Conservation (phyloP, 1,284 basidiomycete genomes). For the Entoloma clypeatum region DNA sequence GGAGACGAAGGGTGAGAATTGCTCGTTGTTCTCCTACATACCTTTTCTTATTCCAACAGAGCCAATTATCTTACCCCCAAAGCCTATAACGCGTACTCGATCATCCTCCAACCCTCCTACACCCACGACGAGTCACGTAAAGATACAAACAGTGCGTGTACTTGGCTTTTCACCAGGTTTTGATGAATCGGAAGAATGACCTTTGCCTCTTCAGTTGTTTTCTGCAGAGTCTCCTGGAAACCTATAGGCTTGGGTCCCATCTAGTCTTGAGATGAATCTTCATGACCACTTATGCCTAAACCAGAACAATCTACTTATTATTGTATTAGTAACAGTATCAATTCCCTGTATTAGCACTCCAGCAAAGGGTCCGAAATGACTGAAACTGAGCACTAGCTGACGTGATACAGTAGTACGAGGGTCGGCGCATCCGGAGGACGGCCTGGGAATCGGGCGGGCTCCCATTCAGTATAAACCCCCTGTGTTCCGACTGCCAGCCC, state of each 20-base stretch:
- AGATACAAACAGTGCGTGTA: conserved; percentile 29
- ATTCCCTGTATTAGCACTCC: conserved; percentile 15
- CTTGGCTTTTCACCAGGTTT: neutral
- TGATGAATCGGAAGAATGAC: neutral
- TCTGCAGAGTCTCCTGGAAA: conserved; percentile 40
- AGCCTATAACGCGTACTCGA: conserved; percentile 27
- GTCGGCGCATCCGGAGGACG: no score
- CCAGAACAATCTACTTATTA: no score
- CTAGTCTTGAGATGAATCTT: no score
- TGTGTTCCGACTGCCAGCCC: neutral
- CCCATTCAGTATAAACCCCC: neutral
- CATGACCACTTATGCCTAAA: no score
- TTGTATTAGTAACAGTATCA: no score
- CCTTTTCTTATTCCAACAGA: conserved; percentile 2
- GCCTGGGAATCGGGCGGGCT: no score
- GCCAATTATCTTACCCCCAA: conserved; percentile 12
- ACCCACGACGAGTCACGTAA: conserved; percentile 33
- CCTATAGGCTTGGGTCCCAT: conserved; percentile 20
- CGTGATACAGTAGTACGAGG: no score
- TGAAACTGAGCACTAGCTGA: no score
- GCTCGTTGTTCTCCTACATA: neutral
- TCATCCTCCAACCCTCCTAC: conserved; percentile 40
- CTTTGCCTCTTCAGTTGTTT: conserved; percentile 30
- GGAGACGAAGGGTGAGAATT: no score
- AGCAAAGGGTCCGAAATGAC: conserved; percentile 4